Percentiles rank a stretch among this genome's conserved stretches.
These are phyloP conservation scores for Elymus sibiricus DNA, from an alignment of 176 grass and related monocot species.

Conservation along the genomic window DNA sequence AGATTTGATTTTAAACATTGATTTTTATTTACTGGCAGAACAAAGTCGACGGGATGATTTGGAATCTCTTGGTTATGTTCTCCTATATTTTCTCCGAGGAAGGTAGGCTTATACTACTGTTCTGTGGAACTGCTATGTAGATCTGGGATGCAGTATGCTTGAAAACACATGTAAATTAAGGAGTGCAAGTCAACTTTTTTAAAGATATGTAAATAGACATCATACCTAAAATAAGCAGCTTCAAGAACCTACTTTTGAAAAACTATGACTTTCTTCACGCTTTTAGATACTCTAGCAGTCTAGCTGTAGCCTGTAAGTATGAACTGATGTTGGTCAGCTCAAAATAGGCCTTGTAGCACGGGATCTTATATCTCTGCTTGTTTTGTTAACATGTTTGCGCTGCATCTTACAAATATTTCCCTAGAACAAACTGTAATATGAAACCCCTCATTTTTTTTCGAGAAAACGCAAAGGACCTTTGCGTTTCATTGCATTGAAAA, in stretches of 20 bases:
- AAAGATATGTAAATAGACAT: not conserved
- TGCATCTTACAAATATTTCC: not conserved
- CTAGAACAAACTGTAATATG: not conserved
- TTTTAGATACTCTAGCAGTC: not conserved
- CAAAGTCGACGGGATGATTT: constrained; percentile 99
- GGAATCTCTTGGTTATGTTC: constrained; percentile 96
- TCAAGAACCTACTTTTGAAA: not conserved
- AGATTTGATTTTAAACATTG: constrained; percentile 22
- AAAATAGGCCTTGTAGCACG: not conserved
- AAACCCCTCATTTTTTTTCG: not conserved
- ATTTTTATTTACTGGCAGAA: constrained; percentile 49
- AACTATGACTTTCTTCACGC: not conserved
- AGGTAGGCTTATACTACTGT: constrained; percentile 44
- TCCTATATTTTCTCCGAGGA: constrained; percentile 92
- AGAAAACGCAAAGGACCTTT: too few relatives aligned
- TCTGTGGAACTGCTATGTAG: not conserved
- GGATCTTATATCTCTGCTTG: not conserved
- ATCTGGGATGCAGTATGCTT: not conserved
- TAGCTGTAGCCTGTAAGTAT: not conserved
- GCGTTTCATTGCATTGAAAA: too few relatives aligned
- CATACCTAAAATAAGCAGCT: not conserved
- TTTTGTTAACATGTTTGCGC: not conserved
- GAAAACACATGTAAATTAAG: not conserved
- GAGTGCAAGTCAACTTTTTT: not conserved
- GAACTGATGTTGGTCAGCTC: constrained; percentile 8